Conservation (phyloP, 2,329 filamentous ascomycete genomes). For the Achaetomium macrosporum region DNA sequence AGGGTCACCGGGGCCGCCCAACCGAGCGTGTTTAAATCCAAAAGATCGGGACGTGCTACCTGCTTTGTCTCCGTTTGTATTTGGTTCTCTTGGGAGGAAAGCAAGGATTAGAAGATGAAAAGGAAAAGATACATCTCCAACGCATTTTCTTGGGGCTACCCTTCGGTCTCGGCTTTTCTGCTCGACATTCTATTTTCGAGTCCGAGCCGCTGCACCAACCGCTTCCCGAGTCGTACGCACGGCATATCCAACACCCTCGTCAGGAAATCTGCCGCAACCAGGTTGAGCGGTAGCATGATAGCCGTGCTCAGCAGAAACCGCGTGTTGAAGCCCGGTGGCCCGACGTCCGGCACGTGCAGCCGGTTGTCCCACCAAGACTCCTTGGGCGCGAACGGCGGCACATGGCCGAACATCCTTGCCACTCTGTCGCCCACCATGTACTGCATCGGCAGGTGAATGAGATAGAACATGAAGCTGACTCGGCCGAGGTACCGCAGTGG, state of each 20-base stretch:
- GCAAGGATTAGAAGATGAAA: too few relatives aligned
- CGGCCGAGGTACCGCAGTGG: not conserved
- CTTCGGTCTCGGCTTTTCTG: not conserved
- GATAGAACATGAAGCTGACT: conserved; percentile 1
- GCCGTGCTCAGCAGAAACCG: not conserved
- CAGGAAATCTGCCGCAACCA: not conserved
- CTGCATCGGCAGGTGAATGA: not conserved
- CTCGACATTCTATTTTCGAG: not conserved
- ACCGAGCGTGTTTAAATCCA: too few relatives aligned
- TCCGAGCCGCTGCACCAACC: not conserved
- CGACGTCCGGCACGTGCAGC: not conserved
- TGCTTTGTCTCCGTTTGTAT: too few relatives aligned
- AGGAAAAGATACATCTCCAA: too few relatives aligned
- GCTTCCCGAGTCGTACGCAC: not conserved
- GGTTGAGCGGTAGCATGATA: not conserved
- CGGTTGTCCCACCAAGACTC: not conserved
- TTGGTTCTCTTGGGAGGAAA: too few relatives aligned
- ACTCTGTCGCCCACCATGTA: not conserved
- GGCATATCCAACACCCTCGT: not conserved
- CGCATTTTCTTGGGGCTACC: not conserved
- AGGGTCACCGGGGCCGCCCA: too few relatives aligned
- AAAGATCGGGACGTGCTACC: too few relatives aligned
- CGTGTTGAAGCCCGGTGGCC: not conserved
- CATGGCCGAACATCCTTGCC: not conserved
- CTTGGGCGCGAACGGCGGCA: not conserved